These are phyloP conservation scores for Penstemon barbatus DNA, from an alignment of 257 asterid genomes.

Conservation along the genomic window DNA sequence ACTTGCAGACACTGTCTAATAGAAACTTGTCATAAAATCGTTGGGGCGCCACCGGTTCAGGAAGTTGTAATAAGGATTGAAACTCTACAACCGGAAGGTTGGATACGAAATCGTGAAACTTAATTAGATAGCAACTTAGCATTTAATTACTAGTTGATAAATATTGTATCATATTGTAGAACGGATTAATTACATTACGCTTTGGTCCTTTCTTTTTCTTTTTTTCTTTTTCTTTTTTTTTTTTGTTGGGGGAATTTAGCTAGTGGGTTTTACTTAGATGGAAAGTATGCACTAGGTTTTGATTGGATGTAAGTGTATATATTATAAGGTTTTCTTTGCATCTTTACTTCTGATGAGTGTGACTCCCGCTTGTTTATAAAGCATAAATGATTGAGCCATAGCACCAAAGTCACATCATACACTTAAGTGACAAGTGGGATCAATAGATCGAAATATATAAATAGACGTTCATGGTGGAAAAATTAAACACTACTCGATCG, in stretches of 20 bases:
- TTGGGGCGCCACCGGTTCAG: conserved; percentile 28
- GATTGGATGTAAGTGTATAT: conserved; percentile 29
- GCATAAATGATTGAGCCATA: conserved; percentile 12
- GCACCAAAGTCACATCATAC: conserved; percentile 18
- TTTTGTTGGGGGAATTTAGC: background rate
- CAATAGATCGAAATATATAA: too few relatives aligned
- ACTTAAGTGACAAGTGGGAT: background rate
- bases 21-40: conserved; percentile 46
- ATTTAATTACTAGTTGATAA: background rate
- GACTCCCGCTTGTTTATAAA: conserved; percentile 13
- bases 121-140: conserved; percentile 18
- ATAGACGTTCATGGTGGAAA: too few relatives aligned
- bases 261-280: conserved; percentile 28
- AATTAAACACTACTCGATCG: too few relatives aligned
- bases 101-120: conserved; percentile 35
- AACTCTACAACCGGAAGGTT: conserved; percentile 53
- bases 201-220: background rate
- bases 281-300: conserved; percentile 37
- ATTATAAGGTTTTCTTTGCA: conserved; percentile 23
- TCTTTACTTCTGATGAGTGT: conserved; percentile 9
- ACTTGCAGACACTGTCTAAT: conserved; percentile 58
- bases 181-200: background rate
- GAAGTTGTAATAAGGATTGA: conserved; percentile 39
- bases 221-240: background rate
- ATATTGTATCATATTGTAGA: conserved; percentile 28